Evolutionary conservation across 2,329 filamentous ascomycete genomes (phyloP), one percentile per base, ranked within the genome.

Genomic region (Phyllosticta paracitricarpa): DNA sequence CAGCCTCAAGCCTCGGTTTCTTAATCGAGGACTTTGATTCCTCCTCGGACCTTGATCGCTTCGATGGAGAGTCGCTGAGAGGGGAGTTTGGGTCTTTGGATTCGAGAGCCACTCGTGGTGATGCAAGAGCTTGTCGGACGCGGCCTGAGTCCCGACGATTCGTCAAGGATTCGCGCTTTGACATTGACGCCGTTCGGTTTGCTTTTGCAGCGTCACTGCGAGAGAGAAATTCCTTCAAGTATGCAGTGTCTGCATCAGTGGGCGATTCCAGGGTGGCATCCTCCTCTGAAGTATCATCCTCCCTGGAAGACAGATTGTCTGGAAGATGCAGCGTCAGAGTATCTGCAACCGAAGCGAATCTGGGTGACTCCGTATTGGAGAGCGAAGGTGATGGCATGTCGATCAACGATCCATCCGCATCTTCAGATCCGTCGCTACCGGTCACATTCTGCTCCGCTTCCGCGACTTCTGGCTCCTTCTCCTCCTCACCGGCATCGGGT

Each of bases 21-120:
- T 48, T 48, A n/a, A n/a, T n/a, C 40, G 12, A 17, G n/a, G 40
- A n/a, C 40, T 48, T 48, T 48, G 7, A 4, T n/a, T n/a, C 40
- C 7, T 55, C 58, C 22, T 61, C 58, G 4, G 24, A 4, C 25
- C 17, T 56, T 19, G 14, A n/a, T 7, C 40, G 40, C 17, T 48
- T 48, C 17, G 12, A 33, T 19, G 12, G 35, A 4, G 53, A 33
- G 30, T 54, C 25, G 26, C 5, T 35, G 6, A n/a, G 40, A n/a
- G 77, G 76, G 52, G 75, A 79, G 62, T 80, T 79, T 30, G 76
- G 74, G 62, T 81, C 78, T 65, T 79, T 74, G 30, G 78, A 75
- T 65, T 73, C 74, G 0, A 81, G 73, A 4, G 75, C 71, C 58
- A 74, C 73, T 24, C 73, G 73, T 22, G 78, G 76, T 25, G 76